phyloP scores from a whole-genome alignment of 2,329 filamentous ascomycete species.

The Botrytis pseudocinerea region DNA sequence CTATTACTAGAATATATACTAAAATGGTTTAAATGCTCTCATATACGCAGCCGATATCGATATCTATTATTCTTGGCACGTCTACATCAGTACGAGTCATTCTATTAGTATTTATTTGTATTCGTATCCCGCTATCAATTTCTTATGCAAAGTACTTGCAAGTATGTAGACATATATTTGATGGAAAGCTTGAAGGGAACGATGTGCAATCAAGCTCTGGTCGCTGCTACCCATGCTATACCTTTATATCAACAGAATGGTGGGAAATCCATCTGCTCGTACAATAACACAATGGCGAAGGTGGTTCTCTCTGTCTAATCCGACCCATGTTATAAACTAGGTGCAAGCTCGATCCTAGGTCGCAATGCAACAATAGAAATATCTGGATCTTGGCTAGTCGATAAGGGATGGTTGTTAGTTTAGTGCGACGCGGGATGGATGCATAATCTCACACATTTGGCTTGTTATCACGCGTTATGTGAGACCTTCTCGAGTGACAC shows the following conservation, averaged over 20 bases:
- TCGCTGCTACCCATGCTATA: background rate
- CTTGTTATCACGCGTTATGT: background rate
- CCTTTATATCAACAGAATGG: background rate
- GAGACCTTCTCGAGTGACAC: background rate
- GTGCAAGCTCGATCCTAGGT: background rate
- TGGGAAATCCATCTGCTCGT: background rate
- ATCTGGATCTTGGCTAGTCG: background rate
- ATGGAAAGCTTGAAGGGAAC: background rate
- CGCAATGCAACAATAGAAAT: background rate
- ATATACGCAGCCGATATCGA: background rate
- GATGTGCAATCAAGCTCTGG: background rate
- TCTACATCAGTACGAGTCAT: background rate
- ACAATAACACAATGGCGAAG: background rate
- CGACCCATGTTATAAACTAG: background rate
- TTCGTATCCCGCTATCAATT: background rate
- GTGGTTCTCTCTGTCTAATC: rapidly evolving
- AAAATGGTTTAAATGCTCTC: background rate
- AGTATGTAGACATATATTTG: background rate
- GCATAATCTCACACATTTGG: background rate
- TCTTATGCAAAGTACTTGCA: background rate
- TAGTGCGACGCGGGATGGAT: background rate
- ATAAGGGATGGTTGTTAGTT: no score
- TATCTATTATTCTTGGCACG: background rate
- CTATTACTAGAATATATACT: no score
- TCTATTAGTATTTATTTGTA: background rate